phyloP scores from a whole-genome alignment of 2,329 filamentous ascomycete species.

The Calcarisporium arbuscula region DNA sequence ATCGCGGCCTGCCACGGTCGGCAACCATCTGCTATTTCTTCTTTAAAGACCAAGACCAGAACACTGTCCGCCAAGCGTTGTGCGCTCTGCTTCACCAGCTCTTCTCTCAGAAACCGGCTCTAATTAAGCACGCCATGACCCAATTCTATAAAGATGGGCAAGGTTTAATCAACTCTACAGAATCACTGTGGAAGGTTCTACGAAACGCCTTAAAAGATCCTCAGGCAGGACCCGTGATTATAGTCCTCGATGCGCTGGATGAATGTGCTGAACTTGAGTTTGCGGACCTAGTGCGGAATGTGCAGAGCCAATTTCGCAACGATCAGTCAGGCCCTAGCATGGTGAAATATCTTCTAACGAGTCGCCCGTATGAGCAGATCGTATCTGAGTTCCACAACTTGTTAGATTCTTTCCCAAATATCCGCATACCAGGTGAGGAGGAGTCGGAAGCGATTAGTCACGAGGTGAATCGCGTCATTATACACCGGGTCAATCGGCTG shows the following conservation, averaged over 20 bases:
- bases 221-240: constrained; percentile 20
- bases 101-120: constrained; percentile 20
- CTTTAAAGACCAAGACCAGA: constrained; percentile 33
- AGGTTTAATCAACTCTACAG: constrained; percentile 14
- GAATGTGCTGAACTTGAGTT: constrained; percentile 24
- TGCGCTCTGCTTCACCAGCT: constrained; percentile 35
- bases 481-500: constrained; percentile 16
- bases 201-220: constrained; percentile 16
- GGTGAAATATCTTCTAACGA: constrained; percentile 30
- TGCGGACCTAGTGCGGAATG: constrained; percentile 11
- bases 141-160: constrained; percentile 18
- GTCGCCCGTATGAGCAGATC: constrained; percentile 26
- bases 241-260: constrained; percentile 35
- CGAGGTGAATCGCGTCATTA: constrained; percentile 29
- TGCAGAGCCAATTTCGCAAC: constrained; percentile 2
- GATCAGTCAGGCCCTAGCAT: constrained; percentile 1
- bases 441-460: constrained; percentile 25
- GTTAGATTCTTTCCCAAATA: constrained; percentile 15
- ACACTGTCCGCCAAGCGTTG: constrained; percentile 26
- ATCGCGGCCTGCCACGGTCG: constrained; percentile 15
- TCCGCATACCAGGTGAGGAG: constrained; percentile 29
- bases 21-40: constrained; percentile 35
- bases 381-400: constrained; percentile 17
- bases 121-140: constrained; percentile 26
- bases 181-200: constrained; percentile 28